Evolutionary conservation across 345 rosid species (phyloP).

Genomic region (Salix dunnii): DNA sequence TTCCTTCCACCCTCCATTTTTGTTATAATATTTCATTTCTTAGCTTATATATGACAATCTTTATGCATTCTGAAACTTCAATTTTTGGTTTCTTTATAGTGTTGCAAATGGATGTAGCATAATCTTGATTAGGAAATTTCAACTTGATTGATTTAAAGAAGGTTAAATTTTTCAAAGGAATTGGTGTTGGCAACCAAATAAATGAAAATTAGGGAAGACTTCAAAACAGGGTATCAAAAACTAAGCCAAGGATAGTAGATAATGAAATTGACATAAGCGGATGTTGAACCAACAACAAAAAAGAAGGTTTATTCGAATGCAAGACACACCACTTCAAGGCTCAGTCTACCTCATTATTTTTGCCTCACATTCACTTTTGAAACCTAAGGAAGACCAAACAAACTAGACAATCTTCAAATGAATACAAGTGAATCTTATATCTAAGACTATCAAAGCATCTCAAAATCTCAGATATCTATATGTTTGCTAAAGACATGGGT

Average conservation of each 20-base stretch:
- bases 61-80: neutral
- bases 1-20: neutral
- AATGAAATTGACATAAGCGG: too few species aligned
- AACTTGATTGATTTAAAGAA: neutral
- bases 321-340: neutral
- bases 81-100: neutral
- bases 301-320: neutral
- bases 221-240: neutral
- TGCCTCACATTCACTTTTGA: neutral
- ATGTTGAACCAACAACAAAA: neutral
- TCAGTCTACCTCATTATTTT: too few species aligned
- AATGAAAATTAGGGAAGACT: neutral
- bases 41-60: neutral
- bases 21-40: neutral
- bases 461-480: neutral
- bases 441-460: neutral
- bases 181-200: neutral
- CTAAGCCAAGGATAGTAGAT: neutral
- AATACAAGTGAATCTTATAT: neutral
- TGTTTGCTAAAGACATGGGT: neutral
- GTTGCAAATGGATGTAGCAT: neutral
- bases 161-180: neutral
- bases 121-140: neutral
- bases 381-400: neutral
- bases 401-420: neutral